Percentiles rank a stretch among this genome's conserved stretches.
Evolutionary conservation across 352 stramenopile species (phyloP).

Genomic region (Phytophthora sojae): DNA sequence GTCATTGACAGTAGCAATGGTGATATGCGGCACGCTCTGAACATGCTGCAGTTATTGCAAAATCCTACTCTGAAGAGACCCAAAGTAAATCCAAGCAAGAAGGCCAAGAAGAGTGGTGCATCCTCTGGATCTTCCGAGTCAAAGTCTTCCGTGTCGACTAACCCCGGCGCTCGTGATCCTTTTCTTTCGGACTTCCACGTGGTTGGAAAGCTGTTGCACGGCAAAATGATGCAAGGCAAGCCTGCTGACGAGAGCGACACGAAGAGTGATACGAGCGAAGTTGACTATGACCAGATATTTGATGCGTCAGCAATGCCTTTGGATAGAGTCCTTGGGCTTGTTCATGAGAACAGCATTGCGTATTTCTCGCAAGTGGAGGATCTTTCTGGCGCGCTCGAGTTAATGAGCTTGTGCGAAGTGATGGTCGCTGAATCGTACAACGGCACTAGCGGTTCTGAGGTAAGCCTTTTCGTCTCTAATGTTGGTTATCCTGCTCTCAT

Average conservation of each 20-base stretch:
- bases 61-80: slow-evolving; percentile 20
- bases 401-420: slow-evolving; percentile 77
- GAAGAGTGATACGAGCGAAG: slow-evolving; percentile 10
- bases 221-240: slow-evolving; percentile 53
- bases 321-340: slow-evolving; percentile 65
- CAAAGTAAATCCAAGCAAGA: slow-evolving; percentile 16
- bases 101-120: slow-evolving; percentile 10
- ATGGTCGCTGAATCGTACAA: slow-evolving; percentile 66
- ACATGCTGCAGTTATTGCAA: slow-evolving; percentile 72
- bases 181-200: slow-evolving; percentile 88
- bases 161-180: slow-evolving; percentile 51
- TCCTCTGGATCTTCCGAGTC: slow-evolving; percentile 1
- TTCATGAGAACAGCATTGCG: slow-evolving; percentile 77
- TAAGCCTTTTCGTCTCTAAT: slow-evolving; percentile 26
- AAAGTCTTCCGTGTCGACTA: slow-evolving; percentile 8
- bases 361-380: slow-evolving; percentile 86
- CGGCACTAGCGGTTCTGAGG: slow-evolving; percentile 53
- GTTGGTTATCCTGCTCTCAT: not conserved
- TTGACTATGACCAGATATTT: slow-evolving; percentile 61
- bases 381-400: slow-evolving; percentile 58
- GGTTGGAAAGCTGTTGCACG: slow-evolving; percentile 80
- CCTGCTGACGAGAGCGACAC: slow-evolving; percentile 9
- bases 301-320: slow-evolving; percentile 62
- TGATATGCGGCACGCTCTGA: slow-evolving; percentile 83
- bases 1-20: slow-evolving; percentile 73